Base-by-base conservation (phyloP, 1,139 yeast species). In the Pichia sp. region DNA sequence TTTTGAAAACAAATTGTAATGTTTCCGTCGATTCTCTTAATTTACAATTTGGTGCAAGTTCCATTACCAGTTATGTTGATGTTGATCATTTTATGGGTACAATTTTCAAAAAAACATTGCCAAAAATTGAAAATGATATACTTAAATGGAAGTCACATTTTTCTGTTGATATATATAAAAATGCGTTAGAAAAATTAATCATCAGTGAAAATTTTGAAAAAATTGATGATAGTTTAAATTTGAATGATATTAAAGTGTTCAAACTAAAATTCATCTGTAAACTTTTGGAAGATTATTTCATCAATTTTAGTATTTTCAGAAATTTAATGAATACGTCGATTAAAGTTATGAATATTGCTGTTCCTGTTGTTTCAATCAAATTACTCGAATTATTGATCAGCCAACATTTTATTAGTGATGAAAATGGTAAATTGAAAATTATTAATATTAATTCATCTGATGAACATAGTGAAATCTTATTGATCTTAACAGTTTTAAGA, bases 401-500 rank as follows among this genome's bases (percentile, higher is more conserved):
- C 5, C 39, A 39, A 15, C 57, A 52, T 44, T 53, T 59, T 37
- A 30, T 30, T 1, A 45, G 22, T 32, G 36, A 32, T 32, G 36
- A 47, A 11, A 23, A 27, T 3, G 40, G 46, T 3, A 26, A 37
- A 9, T 37, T 59, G n/a, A 45, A 48, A 29, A 46, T 59, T 29
- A 25, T 39, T 13, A 29, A 54, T 12, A 42, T 34, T 7, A 50
- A 53, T 13, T 41, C 51, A 22, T 49, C 51, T 23, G 40, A 51
- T 27, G 62, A 59, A 29, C 51, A 50, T 30, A 49, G 53, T 25
- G 56, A 56, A 34, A 53, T 60, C 18, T 53, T 61, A 3, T 40
- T 57, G 18, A 44, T 58, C 16, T 41, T 61, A 27, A 47, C 56
- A 7, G 20, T 56, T 25, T 48, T 59, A 26, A 40, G 56, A 30